Conservation (phyloP, 1,284 basidiomycete genomes). For the Flammula alnicola region DNA sequence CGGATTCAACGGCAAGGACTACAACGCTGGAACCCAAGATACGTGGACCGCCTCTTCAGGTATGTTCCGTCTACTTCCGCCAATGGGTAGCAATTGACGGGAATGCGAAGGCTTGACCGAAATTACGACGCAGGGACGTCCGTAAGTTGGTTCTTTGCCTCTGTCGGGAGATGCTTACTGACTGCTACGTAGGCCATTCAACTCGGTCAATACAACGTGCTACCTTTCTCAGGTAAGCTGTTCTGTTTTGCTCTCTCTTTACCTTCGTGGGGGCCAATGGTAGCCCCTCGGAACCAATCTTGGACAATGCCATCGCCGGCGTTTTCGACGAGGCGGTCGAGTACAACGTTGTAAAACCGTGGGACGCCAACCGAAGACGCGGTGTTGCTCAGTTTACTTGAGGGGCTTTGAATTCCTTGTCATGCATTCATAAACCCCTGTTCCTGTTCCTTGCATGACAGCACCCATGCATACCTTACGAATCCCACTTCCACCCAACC, state of each 20-base stretch:
- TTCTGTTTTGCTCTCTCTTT: neutral
- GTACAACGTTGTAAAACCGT: no score
- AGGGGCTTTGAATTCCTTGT: no score
- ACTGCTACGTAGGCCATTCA: slow-evolving; percentile 57
- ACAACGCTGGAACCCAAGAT: slow-evolving; percentile 66
- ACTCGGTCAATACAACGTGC: slow-evolving; percentile 68
- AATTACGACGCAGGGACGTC: slow-evolving; percentile 68
- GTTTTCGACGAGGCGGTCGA: neutral
- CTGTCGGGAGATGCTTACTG: neutral
- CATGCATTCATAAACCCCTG: no score
- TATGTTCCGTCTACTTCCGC: slow-evolving; percentile 21
- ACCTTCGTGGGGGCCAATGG: no score
- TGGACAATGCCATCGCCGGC: no score
- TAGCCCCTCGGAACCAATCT: no score
- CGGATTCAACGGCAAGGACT: slow-evolving; percentile 77
- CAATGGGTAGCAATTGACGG: slow-evolving; percentile 9
- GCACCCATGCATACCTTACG: no score
- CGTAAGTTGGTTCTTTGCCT: slow-evolving; percentile 51
- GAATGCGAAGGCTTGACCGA: slow-evolving; percentile 48
- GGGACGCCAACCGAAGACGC: no score
- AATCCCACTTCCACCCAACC: no score
- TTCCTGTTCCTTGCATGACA: no score
- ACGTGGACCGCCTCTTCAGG: slow-evolving; percentile 62
- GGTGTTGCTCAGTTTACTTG: no score
- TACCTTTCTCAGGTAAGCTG: slow-evolving; percentile 65